These are phyloP conservation scores for Yamadazyma epiphylla DNA, from an alignment of 1,139 yeast species.

Conservation along the genomic window DNA sequence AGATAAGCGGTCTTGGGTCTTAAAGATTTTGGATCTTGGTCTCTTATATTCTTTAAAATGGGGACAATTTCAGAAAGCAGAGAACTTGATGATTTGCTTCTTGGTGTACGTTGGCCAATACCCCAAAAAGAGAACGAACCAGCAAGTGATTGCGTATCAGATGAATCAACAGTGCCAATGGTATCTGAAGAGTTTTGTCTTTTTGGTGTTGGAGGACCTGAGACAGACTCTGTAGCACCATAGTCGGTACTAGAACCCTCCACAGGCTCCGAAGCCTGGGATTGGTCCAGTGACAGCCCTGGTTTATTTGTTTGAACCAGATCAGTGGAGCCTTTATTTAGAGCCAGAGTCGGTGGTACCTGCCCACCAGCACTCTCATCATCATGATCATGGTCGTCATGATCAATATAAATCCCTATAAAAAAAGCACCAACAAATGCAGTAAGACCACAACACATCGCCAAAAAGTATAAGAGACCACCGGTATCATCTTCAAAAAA, in stretches of 20 bases:
- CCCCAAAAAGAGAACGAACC: conserved; percentile 44
- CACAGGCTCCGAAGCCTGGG: neutral
- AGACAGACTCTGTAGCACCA: conserved; percentile 1
- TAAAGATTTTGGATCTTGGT: conserved; percentile 2
- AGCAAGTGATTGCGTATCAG: conserved; percentile 3
- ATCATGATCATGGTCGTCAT: conserved; percentile 16
- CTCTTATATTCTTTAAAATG: conserved; percentile 4
- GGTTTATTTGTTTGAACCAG: too few relatives aligned
- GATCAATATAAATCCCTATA: conserved; percentile 27
- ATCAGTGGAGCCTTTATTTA: too few relatives aligned
- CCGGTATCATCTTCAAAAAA: conserved; percentile 43
- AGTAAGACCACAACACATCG: conserved; percentile 33
- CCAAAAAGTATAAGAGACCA: conserved; percentile 32
- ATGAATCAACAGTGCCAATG: too few relatives aligned
- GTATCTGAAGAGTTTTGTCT: neutral
- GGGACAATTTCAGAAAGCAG: conserved; percentile 8
- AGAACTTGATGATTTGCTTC: conserved; percentile 8
- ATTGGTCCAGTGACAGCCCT: too few relatives aligned
- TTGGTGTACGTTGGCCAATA: conserved; percentile 12
- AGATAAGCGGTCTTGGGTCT: conserved; percentile 7
- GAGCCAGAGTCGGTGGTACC: conserved; percentile 4
- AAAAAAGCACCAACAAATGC: conserved; percentile 38
- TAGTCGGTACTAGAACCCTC: neutral
- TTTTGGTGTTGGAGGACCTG: neutral
- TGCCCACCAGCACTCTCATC: conserved; percentile 16